Conservation (phyloP, 73 alveolate species). For the Effrenium voratum region DNA sequence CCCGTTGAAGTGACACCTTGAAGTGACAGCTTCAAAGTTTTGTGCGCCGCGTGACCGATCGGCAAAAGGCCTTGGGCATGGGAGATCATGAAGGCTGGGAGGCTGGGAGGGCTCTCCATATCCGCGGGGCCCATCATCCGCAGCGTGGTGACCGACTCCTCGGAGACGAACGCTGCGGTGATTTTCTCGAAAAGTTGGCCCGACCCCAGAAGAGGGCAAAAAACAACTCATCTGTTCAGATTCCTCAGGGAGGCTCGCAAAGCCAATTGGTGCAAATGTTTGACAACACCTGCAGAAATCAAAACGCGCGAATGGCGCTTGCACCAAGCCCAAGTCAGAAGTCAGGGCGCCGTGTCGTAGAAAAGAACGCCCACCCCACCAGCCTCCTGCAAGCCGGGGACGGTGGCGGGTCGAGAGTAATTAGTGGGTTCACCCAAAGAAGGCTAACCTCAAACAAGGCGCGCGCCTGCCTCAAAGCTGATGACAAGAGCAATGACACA, state of each 20-base stretch:
- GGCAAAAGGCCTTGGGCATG: conserved; percentile 69
- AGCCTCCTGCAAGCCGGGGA: conserved; percentile 18
- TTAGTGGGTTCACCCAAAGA: background rate
- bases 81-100: conserved; percentile 84
- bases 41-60: too few species aligned
- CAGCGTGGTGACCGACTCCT: conserved; percentile 46
- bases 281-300: too few species aligned
- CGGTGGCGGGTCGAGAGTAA: background rate
- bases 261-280: too few species aligned
- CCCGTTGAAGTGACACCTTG: background rate
- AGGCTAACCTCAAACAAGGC: background rate
- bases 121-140: conserved; percentile 89
- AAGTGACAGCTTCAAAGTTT: too few species aligned
- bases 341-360: conserved; percentile 67
- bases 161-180: too few species aligned
- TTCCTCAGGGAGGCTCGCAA: too few species aligned
- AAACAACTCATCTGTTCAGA: too few species aligned
- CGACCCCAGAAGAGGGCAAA: too few species aligned
- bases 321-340: too few species aligned
- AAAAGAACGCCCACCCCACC: conserved; percentile 80
- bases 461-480: background rate
- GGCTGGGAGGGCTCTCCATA: background rate
- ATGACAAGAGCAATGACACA: too few species aligned
- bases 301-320: too few species aligned
- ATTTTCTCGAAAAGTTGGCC: too few species aligned